Base-by-base conservation (phyloP, 2,329 filamentous ascomycete genomes). In the Berkeleyomyces basicola region DNA sequence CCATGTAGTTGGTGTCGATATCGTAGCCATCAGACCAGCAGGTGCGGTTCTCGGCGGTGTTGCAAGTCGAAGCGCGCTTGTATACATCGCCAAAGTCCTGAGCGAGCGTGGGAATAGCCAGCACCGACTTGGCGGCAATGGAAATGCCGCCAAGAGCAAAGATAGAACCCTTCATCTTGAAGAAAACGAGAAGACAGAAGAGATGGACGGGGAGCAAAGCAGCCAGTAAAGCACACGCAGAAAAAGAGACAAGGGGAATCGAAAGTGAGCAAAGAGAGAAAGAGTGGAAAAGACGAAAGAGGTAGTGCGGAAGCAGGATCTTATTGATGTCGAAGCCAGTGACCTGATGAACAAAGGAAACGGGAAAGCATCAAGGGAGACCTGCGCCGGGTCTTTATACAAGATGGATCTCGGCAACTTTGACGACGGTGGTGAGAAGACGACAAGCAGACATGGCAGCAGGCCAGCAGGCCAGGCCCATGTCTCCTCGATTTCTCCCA, bases 1-100 rank as follows among this genome's bases (percentile, higher is more conserved):
- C 69, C 10, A 70, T 68, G 16, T 71, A 66, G 5, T 67, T 63
- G 1, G 66, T 67, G 31, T 66, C 66, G 51, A 75, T 73, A 53
- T 64, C 62, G 47, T 73, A 75, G 64, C 67, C 67, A n/a, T 66
- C 58, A 2, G 61, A 63, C 68, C 68, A 69, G 58, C 68, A 69
- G 7, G 62, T 61, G 51, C 68, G 66, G 63, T 68, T 68, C 23
- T 51, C 47, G 10, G 68, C 64, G 10, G 68, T 66, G 57, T 68
- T 68, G 65, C 68, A 69, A 11, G 66, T 66, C 7, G 42, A 47
- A 58, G 55, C 63, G 58, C 64, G 63, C 61, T 55, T 51, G 43
- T 14, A 70, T 65, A 76, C 73, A 7, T 71, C 70, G 39, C 44
- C 46, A 10, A 39, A 43, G 39, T 65, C 59, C 33, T 55, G 51